A percentile compares a stretch with the other conserved stretches of the same genome.
Conservation (phyloP, 2,329 filamentous ascomycete genomes). For the Beauveria asiatica region DNA sequence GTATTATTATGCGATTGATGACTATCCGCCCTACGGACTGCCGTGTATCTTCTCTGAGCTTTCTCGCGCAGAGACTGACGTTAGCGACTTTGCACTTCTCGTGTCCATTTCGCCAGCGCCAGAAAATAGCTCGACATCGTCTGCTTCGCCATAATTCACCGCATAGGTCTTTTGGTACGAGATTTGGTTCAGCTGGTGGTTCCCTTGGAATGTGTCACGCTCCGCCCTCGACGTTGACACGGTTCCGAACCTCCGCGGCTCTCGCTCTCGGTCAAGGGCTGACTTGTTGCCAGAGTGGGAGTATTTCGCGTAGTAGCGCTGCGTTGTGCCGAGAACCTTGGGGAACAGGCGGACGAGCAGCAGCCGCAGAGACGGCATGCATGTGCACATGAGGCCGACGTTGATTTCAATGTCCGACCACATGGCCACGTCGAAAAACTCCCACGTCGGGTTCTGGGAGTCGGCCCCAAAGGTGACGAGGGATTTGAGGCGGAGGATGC, state of each 20-base stretch:
- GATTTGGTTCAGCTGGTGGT: constrained; percentile 20
- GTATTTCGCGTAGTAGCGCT: constrained; percentile 22
- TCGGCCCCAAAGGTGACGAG: constrained; percentile 19
- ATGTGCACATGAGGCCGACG: constrained; percentile 31
- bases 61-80: neutral
- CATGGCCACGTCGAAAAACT: constrained; percentile 20
- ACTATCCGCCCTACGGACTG: neutral
- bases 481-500: constrained; percentile 22
- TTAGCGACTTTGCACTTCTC: neutral
- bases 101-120: constrained; percentile 18
- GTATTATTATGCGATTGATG: too few species aligned
- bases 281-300: constrained; percentile 12
- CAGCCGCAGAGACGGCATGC: constrained; percentile 28
- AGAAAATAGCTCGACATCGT: constrained; percentile 24
- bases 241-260: constrained; percentile 13
- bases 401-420: constrained; percentile 32
- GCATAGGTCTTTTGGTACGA: constrained; percentile 26
- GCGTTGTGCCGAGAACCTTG: constrained; percentile 21
- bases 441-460: constrained; percentile 22
- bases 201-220: constrained; percentile 11
- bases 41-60: neutral
- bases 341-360: constrained; percentile 32
- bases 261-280: constrained; percentile 12
- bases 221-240: constrained; percentile 20
- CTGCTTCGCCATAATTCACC: constrained; percentile 25